phyloP scores from a whole-genome alignment of 495 filamentous ascomycete species.

The Cercophora samala region DNA sequence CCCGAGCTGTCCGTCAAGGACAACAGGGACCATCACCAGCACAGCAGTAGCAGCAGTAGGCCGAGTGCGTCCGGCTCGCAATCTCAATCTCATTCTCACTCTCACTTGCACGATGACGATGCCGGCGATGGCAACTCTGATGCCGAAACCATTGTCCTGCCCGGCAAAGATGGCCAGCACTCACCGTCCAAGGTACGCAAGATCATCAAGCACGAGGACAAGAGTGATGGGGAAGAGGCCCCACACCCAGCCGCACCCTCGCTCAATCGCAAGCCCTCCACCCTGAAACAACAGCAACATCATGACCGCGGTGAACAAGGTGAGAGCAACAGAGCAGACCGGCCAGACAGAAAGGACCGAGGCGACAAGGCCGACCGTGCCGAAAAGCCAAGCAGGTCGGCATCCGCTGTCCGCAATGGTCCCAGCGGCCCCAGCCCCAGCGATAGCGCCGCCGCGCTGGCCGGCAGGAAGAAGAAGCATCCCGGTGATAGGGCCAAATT shows the following conservation, averaged over 20 bases:
- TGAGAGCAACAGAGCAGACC: conserved; percentile 14
- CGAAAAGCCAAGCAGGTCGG: conserved; percentile 30
- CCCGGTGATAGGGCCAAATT: conserved; percentile 38
- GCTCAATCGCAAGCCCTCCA: conserved; percentile 35
- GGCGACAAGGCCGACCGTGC: conserved; percentile 30
- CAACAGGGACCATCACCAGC: background rate
- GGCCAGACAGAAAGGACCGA: conserved; percentile 27
- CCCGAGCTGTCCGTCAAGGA: conserved; percentile 29
- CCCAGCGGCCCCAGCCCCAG: conserved; percentile 9
- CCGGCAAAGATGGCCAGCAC: conserved; percentile 62
- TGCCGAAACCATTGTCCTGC: conserved; percentile 75
- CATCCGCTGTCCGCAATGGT: conserved; percentile 20
- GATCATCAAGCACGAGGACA: conserved; percentile 67
- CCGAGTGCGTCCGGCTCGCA: conserved; percentile 18
- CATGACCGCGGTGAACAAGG: too few relatives aligned
- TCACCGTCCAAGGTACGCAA: conserved; percentile 67
- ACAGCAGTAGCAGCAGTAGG: conserved; percentile 16
- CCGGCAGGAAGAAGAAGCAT: conserved; percentile 50
- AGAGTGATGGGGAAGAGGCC: conserved; percentile 50
- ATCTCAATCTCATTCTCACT: conserved; percentile 8
- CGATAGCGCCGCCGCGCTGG: conserved; percentile 24
- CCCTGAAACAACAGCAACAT: conserved; percentile 28
- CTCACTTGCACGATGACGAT: conserved; percentile 38
- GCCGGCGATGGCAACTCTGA: conserved; percentile 63
- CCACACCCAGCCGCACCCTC: conserved; percentile 25